Evolutionary conservation across 2,329 filamentous ascomycete species (phyloP).

Genomic region (Xylariales sp.): DNA sequence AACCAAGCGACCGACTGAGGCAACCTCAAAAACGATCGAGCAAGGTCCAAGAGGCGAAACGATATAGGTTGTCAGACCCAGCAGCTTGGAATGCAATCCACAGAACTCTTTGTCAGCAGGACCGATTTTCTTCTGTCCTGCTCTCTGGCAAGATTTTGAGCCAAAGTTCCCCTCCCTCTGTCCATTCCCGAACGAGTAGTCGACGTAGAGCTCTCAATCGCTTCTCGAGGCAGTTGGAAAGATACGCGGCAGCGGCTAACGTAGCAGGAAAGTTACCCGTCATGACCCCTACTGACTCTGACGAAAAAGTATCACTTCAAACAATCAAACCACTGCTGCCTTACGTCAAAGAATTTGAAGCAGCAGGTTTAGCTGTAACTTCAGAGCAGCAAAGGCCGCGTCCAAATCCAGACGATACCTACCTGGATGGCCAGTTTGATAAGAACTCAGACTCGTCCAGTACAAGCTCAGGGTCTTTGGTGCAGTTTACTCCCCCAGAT

Average conservation of each 20-base stretch:
- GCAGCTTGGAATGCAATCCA: conserved; percentile 39
- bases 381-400: conserved; percentile 38
- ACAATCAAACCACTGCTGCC: conserved; percentile 51
- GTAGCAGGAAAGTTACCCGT: conserved; percentile 31
- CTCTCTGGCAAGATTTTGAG: conserved; percentile 12
- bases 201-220: conserved; percentile 35
- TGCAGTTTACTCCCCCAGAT: conserved; percentile 17
- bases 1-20: too few relatives aligned
- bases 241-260: conserved; percentile 33
- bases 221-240: conserved; percentile 35
- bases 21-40: too few relatives aligned
- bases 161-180: conserved; percentile 6
- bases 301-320: conserved; percentile 38
- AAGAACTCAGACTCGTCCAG: conserved; percentile 8
- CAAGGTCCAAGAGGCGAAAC: conserved; percentile 20
- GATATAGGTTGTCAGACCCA: conserved; percentile 29
- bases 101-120: conserved; percentile 40
- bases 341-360: conserved; percentile 47
- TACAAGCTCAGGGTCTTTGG: conserved; percentile 16
- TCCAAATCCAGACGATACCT: not conserved
- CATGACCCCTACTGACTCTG: conserved; percentile 34
- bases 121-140: conserved; percentile 32
- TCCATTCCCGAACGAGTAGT: conserved; percentile 37
- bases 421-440: conserved; percentile 13
- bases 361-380: conserved; percentile 52